Evolutionary conservation across 1,139 yeast species (phyloP).

Genomic region (Debaryomycetaceae sp.): DNA sequence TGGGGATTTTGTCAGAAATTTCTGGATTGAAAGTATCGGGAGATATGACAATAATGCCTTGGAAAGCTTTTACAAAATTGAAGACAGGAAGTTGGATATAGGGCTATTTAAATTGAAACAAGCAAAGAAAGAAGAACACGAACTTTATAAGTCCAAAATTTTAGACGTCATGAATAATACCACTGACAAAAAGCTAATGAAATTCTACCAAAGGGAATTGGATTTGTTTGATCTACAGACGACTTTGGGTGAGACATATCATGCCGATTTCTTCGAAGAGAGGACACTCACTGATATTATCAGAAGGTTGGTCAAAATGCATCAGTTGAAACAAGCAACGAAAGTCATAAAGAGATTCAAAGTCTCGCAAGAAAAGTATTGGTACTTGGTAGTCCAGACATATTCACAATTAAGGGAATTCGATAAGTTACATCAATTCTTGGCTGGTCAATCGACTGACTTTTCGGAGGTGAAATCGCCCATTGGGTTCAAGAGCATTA

Average conservation of each 20-base stretch:
- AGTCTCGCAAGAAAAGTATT: constrained; percentile 59
- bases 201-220: constrained; percentile 46
- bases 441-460: constrained; percentile 23
- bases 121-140: constrained; percentile 12
- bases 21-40: constrained; percentile 37
- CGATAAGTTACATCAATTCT: constrained; percentile 55
- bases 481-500: constrained; percentile 70
- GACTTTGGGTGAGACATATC: constrained; percentile 52
- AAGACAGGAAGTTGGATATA: constrained; percentile 28
- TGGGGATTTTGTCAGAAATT: constrained; percentile 42
- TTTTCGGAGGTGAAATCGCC: constrained; percentile 52
- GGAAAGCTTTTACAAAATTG: constrained; percentile 31
- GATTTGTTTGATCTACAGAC: constrained; percentile 51
- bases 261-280: constrained; percentile 46
- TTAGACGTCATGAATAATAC: constrained; percentile 20
- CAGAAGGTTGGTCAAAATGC: constrained; percentile 47
- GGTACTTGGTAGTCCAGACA: constrained; percentile 58
- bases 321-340: constrained; percentile 57
- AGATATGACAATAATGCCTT: constrained; percentile 18
- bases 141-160: constrained; percentile 23
- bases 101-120: constrained; percentile 17
- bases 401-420: constrained; percentile 53
- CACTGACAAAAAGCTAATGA: constrained; percentile 18
- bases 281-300: constrained; percentile 58
- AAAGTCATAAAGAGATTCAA: constrained; percentile 60